Base-by-base conservation (phyloP, 2,329 filamentous ascomycete species). In the Nemania diffusa region DNA sequence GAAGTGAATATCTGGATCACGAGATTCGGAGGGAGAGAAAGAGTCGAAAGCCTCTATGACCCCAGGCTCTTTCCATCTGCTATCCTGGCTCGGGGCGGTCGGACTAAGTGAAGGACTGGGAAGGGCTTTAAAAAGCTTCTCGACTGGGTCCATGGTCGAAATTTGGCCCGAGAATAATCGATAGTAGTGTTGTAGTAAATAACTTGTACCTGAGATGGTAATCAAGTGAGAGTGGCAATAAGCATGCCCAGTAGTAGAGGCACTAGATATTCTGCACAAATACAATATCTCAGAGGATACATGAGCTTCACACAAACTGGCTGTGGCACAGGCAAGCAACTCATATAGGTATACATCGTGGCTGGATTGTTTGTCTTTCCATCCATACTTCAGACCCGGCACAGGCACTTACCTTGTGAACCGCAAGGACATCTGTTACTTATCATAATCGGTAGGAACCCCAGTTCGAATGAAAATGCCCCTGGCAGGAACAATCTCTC, bases 81-180 rank as follows among this genome's bases (percentile, higher is more conserved):
- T 57, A 37, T 37, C 0, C 34, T 24, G 32, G 15, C 52, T 24
- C 22, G 57, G 29, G 6, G 50, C 32, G 11, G 48, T 40, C 37
- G 11, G 48, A 37, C 64, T 55, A 52, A 40, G 56, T 2, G 8
- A 50, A 44, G 62, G 62, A 29, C 27, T 61, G 6, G 65, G 65
- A 37, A 68, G 56, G 42, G 37, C 61, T 37, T 29, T 57, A 37
- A 65, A 68, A 29, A 68, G 56, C 42, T 64, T 65, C 65, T 68
- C 65, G 44, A 65, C 2, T 5, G 65, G 52, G 4, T 68, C 65
- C 65, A 68, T 68, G 50, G 26, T 62, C 8, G 26, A 65, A 60
- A 9, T 29, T 4, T 15, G 8, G 40, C 1, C 3, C 17, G 27
- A 17, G 22, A 6, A 24, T 37, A 34, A 20, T 52, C 20, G n/a